Evolutionary conservation across 176 grass and related monocot species (phyloP), one percentile per base, ranked within the genome.

Genomic region (Triticum urartu): DNA sequence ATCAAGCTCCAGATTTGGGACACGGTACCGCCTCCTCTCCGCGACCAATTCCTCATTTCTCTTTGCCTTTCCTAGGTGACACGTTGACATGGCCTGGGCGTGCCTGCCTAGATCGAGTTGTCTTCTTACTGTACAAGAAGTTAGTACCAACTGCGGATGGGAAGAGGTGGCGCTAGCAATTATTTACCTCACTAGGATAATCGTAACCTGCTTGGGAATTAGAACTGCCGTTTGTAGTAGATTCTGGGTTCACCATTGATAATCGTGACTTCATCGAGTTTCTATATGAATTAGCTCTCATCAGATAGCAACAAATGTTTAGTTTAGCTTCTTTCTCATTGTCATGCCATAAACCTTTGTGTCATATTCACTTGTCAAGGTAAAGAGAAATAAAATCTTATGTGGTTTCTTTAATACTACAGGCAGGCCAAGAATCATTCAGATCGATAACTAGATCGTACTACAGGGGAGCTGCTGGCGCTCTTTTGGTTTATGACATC

Each of bases 1-100:
- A 91, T 95, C 81, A 95, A 95, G 88, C 87, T 95, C 77, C 91
- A 95, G 88, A 95, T 95, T 85, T 95, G 93, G 93, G 93, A 95
- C 79, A 95, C 91, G 78, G 93, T 95, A 40, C 58, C 28, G 28
- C 2, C 28, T 30, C 28, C 50, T 32, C 15, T 17, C 72, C 6
- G 9, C 72, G 2, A 9, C 0, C 56, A 21, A 21, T 59, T 21
- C 43, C 1, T 30, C 45, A 11, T 77, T 68, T 20, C 30, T 58
- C 6, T 58, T 58, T 21, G 20, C 10, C 15, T 42, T 38, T n/a
- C 32, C 17, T 28, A 1, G 36, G 2, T 28, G 34, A 13, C 39
- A 80, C 3, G 12, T n/a, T 76, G 73, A 7, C 20, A 58, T 1
- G 38, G 11, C 3, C 4, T 8, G 2, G 77, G 34, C 18, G 58